A percentile compares a stretch with the other conserved stretches of the same genome.
Conservation (phyloP, 192 early-diverging fungal genomes). For the Backusella mclennaniae region DNA sequence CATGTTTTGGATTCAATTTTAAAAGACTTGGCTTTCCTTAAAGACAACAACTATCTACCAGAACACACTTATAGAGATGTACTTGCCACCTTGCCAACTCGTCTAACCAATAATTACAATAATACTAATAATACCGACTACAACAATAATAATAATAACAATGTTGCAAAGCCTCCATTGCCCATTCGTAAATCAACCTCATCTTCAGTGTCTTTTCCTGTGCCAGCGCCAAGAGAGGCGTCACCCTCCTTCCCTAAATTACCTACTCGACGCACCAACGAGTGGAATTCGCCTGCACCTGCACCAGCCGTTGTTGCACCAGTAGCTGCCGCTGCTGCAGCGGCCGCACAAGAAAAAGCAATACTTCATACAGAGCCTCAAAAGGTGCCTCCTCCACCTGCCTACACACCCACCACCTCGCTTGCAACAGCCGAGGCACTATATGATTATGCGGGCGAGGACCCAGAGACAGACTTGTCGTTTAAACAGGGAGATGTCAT, state of each 20-base stretch:
- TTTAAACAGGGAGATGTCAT: slow-evolving; percentile 68
- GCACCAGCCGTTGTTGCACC: background rate
- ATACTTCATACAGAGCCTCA: slow-evolving; percentile 1
- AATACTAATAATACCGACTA: background rate
- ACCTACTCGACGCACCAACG: slow-evolving; percentile 12
- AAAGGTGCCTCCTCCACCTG: slow-evolving; percentile 16
- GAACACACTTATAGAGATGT: slow-evolving; percentile 21
- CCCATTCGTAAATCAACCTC: slow-evolving; percentile 28
- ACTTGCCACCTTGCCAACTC: slow-evolving; percentile 11
- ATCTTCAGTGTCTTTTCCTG: background rate
- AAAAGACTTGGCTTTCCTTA: slow-evolving; percentile 25
- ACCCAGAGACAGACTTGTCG: slow-evolving; percentile 53
- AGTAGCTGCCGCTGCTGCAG: background rate
- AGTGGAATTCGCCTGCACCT: slow-evolving; percentile 5
- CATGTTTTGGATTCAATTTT: slow-evolving; percentile 30
- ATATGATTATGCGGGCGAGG: slow-evolving; percentile 62
- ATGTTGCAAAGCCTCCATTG: slow-evolving; percentile 12
- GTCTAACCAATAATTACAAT: background rate
- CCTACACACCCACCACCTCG: slow-evolving; percentile 2
- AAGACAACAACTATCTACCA: slow-evolving; percentile 24
- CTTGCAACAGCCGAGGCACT: slow-evolving; percentile 47
- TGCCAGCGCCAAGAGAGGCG: background rate
- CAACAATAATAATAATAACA: background rate
- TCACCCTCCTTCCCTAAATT: slow-evolving; percentile 18
- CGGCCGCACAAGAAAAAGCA: background rate